Conservation (phyloP, 129 eudicot genomes). For the Ambrosia artemisiifolia region DNA sequence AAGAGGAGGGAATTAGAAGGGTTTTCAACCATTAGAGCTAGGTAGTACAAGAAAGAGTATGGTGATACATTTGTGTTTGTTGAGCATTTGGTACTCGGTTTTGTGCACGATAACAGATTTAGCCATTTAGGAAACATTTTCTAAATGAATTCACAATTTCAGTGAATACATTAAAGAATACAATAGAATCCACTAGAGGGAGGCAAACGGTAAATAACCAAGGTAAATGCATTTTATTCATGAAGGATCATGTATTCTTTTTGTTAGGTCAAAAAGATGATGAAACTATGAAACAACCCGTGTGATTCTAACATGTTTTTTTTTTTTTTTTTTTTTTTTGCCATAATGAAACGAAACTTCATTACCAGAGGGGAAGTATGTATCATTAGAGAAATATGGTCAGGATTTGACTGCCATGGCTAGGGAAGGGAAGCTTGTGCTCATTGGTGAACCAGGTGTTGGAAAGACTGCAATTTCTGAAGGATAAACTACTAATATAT, state of each 20-base stretch:
- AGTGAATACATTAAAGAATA: conserved; percentile 49
- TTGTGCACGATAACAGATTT: conserved; percentile 74
- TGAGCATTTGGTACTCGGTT: conserved; percentile 91
- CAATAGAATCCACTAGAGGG: conserved; percentile 82
- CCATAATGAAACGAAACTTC: conserved; percentile 6
- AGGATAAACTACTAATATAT: conserved; percentile 50
- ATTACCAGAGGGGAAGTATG: conserved; percentile 98
- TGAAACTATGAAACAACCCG: not conserved
- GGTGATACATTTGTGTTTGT: conserved; percentile 91
- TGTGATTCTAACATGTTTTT: not conserved
- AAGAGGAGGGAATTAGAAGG: no score
- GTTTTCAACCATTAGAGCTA: no score
- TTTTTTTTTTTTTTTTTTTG: no score
- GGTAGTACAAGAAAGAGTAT: conserved; percentile 48
- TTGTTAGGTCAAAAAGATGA: not conserved
- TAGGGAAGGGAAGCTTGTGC: conserved; percentile 83
- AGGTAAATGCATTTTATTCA: conserved; percentile 46
- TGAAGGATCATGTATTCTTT: not conserved
- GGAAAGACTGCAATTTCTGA: conserved; percentile 99
- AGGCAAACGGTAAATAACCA: conserved; percentile 87
- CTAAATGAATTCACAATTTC: conserved; percentile 72
- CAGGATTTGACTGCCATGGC: conserved; percentile 96
- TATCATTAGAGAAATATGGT: conserved; percentile 91
- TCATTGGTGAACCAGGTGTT: conserved; percentile 99
- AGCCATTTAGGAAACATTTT: conserved; percentile 79